phyloP scores from a whole-genome alignment of 1,284 basidiomycete species.

The Malassezia slooffiae region DNA sequence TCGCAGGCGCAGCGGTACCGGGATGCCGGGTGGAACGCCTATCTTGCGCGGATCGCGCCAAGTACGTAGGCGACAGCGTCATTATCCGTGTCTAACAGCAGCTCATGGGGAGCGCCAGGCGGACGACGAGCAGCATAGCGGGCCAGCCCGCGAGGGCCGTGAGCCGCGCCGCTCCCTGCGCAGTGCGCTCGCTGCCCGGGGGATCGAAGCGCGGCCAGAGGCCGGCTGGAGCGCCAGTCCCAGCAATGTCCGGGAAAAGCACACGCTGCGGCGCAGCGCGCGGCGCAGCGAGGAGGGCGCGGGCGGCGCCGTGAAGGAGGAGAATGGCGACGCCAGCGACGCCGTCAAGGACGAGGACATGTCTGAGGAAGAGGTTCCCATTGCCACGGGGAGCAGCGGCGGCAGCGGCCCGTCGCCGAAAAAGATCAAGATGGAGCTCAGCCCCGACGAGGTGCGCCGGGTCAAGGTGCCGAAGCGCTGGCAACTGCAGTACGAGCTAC shows the following conservation, averaged over 20 bases:
- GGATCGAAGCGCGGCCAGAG: neutral
- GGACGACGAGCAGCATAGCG: neutral
- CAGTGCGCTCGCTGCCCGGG: neutral
- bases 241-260: too few relatives aligned
- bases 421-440: conserved; percentile 38
- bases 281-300: neutral
- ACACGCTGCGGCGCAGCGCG: too few relatives aligned
- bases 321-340: neutral
- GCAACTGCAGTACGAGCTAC: conserved; percentile 22
- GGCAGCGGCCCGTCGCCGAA: conserved; percentile 20
- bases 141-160: conserved; percentile 2
- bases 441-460: conserved; percentile 23
- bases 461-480: conserved; percentile 27
- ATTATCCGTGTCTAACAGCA: neutral
- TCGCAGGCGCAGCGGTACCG: conserved; percentile 72
- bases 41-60: conserved; percentile 52
- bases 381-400: neutral
- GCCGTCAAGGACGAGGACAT: neutral
- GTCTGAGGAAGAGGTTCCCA: too few relatives aligned
- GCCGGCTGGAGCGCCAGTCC: too few relatives aligned
- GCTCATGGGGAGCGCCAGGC: neutral
- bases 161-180: neutral
- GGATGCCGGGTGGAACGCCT: conserved; percentile 81
- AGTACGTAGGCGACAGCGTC: conserved; percentile 14
- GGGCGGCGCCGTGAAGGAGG: neutral